phyloP scores from a whole-genome alignment of 2,329 filamentous ascomycete genomes.

The Sclerotinia subarctica region DNA sequence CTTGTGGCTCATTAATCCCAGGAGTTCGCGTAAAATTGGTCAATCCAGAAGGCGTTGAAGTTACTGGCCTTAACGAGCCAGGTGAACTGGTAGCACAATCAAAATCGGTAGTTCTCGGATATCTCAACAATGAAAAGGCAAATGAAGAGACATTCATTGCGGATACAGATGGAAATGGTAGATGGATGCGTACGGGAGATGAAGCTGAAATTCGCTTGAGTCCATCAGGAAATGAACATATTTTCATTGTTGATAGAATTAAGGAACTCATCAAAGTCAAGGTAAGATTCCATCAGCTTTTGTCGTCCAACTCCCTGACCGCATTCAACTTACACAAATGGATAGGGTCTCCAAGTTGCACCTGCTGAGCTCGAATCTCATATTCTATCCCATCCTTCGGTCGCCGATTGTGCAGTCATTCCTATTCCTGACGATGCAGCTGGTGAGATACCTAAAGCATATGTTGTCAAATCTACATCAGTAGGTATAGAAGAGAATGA shows the following conservation, averaged over 20 bases:
- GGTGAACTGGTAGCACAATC: conserved; percentile 79
- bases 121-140: conserved; percentile 81
- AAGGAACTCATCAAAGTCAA: conserved; percentile 79
- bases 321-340: not conserved
- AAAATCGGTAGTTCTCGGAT: conserved; percentile 75
- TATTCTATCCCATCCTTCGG: conserved; percentile 68
- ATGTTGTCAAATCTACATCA: conserved; percentile 54
- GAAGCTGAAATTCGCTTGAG: conserved; percentile 68
- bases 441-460: conserved; percentile 66
- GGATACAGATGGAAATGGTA: conserved; percentile 59
- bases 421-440: conserved; percentile 61
- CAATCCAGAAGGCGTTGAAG: conserved; percentile 63
- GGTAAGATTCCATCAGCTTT: conserved; percentile 42
- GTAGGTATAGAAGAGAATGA: conserved; percentile 54
- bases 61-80: conserved; percentile 62
- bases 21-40: conserved; percentile 64
- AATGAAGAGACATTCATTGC: conserved; percentile 73
- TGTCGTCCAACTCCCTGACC: not conserved
- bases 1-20: conserved; percentile 67
- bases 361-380: conserved; percentile 81
- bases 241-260: conserved; percentile 81
- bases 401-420: conserved; percentile 79
- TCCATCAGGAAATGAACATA: conserved; percentile 68
- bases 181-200: conserved; percentile 77
- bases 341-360: conserved; percentile 70